Evolutionary conservation across 139 green algal species (phyloP).

Genomic region (Yamagishiella unicocca): DNA sequence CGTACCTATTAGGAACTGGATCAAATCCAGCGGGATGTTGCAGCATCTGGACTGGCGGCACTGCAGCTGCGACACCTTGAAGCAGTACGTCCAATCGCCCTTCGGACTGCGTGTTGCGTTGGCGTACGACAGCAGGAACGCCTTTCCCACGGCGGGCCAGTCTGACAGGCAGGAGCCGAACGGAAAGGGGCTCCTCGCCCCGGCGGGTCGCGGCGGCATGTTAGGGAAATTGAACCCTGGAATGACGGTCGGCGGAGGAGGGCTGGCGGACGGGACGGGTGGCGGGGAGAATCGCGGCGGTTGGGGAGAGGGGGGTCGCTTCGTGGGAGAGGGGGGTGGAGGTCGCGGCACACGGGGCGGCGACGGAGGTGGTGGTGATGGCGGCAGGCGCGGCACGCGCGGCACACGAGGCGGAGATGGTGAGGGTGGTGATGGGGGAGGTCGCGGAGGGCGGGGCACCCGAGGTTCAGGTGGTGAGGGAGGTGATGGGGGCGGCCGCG

Average conservation of each 20-base stretch:
- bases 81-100: conserved; percentile 24
- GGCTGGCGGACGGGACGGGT: background rate
- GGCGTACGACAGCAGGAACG: background rate
- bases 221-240: background rate
- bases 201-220: background rate
- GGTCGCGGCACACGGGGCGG: background rate
- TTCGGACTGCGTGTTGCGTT: background rate
- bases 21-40: background rate
- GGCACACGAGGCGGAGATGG: no score
- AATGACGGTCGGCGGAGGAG: background rate
- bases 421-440: no score
- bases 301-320: background rate
- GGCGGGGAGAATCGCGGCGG: background rate
- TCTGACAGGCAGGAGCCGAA: conserved; percentile 13
- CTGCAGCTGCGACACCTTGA: background rate
- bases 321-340: background rate
- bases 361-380: background rate
- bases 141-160: background rate
- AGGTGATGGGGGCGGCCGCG: background rate
- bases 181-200: conserved; percentile 12
- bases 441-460: no score
- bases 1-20: conserved; percentile 45
- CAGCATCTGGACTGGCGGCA: conserved; percentile 8
- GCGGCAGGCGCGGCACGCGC: no score
- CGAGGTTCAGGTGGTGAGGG: no score